phyloP scores from a whole-genome alignment of 2,329 filamentous ascomycete genomes.

The Trichoderma atroviride region DNA sequence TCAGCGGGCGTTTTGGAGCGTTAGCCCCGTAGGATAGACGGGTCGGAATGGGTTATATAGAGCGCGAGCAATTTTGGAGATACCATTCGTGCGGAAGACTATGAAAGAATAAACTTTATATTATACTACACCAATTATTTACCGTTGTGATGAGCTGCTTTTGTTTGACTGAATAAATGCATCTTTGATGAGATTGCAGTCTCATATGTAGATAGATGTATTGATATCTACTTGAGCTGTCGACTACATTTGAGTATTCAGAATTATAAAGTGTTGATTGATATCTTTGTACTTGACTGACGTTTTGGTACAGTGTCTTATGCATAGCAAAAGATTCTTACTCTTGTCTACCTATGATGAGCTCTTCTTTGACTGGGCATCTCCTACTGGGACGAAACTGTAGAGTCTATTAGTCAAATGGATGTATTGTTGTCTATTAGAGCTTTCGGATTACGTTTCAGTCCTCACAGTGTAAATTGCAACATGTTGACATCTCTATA shows the following conservation, averaged over 20 bases:
- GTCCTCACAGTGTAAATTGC: not conserved
- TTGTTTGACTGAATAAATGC: not conserved
- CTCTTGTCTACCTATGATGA: not conserved
- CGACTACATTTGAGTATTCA: not conserved
- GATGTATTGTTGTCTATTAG: fast-evolving
- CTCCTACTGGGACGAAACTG: no score
- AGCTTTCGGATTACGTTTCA: not conserved
- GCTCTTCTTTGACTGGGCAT: no score
- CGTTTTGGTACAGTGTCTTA: not conserved
- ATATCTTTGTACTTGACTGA: not conserved
- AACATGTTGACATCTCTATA: not conserved
- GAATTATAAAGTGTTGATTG: not conserved
- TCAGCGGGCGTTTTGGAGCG: constrained; percentile 29
- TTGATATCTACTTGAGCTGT: not conserved
- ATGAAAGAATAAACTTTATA: not conserved
- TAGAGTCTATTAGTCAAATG: no score
- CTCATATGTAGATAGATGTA: fast-evolving
- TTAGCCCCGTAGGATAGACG: not conserved
- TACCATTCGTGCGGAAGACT: constrained; percentile 20
- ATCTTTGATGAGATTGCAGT: no score
- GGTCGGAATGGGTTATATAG: constrained; percentile 14
- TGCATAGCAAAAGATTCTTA: not conserved
- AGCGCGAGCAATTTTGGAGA: constrained; percentile 14
- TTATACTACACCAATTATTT: not conserved
- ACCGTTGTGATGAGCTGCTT: not conserved